phyloP scores from a whole-genome alignment of 2,329 filamentous ascomycete genomes.

The Trichoderma sp. region DNA sequence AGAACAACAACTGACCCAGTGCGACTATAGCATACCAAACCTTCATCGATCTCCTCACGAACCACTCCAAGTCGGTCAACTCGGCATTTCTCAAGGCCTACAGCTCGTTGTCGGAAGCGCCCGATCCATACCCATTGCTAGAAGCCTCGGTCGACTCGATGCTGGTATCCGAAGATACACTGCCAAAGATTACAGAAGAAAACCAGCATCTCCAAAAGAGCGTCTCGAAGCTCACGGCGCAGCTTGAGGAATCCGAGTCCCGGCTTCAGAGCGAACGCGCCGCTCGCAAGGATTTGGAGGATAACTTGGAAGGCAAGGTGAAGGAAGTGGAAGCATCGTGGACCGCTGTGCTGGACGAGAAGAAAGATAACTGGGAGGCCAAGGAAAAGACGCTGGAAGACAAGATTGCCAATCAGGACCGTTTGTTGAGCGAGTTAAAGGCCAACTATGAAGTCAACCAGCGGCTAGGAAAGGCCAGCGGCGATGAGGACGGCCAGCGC shows the following conservation, averaged over 20 bases:
- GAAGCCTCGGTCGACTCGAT: conserved; percentile 96
- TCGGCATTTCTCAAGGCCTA: conserved; percentile 92
- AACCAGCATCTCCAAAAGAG: conserved; percentile 82
- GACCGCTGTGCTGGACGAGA: conserved; percentile 86
- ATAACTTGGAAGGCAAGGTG: conserved; percentile 71
- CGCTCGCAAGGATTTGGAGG: conserved; percentile 71
- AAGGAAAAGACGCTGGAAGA: conserved; percentile 90
- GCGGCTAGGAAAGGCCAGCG: conserved; percentile 67
- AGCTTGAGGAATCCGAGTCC: conserved; percentile 79
- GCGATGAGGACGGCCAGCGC: conserved; percentile 55
- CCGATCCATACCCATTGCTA: conserved; percentile 91
- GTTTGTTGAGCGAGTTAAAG: conserved; percentile 88
- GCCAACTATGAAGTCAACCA: conserved; percentile 97
- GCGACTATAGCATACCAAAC: conserved; percentile 79
- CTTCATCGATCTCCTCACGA: conserved; percentile 94
- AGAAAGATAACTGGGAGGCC: conserved; percentile 92
- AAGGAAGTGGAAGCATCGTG: conserved; percentile 90
- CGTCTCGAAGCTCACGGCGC: conserved; percentile 69
- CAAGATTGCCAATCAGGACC: conserved; percentile 91
- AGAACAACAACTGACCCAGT: neutral
- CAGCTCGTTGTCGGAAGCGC: conserved; percentile 88
- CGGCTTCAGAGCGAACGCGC: conserved; percentile 75
- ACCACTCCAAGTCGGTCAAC: conserved; percentile 91
- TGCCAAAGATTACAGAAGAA: conserved; percentile 85
- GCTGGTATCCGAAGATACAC: conserved; percentile 84